Evolutionary conservation across 805 yeast species (phyloP), one percentile per base, ranked within the genome.

Genomic region (Candida dajiaensis): DNA sequence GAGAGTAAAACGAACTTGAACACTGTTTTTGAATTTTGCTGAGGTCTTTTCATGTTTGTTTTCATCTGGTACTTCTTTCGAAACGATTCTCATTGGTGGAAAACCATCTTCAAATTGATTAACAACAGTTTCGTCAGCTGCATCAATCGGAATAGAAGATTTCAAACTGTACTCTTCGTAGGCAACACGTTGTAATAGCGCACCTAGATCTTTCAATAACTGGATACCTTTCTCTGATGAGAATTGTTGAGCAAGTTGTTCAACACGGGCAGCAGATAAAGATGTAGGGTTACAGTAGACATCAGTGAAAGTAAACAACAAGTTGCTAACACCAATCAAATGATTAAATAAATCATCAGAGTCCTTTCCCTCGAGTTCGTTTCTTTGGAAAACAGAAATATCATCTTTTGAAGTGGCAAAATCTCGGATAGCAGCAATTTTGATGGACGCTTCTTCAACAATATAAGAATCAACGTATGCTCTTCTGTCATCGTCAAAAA

Each of bases 21-120:
- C 63, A 0, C 83, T 66, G 55, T 85, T 85, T 51, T 84, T 84
- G 64, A 70, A 79, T 53, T 80, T 81, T 0, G 85, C 77, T 37
- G 79, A 71, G 0, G 78, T 74, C 37, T 72, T 73, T 31, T 72
- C 73, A 47, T 69, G 63, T 46, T 67, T 59, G 41, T 61, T 49
- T 22, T 59, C 57, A 35, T 69, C 53, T 41, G 66, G 57, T 5
- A 58, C 79, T 22, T 74, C 72, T 2, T 67, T 68, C 0, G 72
- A 63, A 47, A 69, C 71, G 9, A 79, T 67, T 40, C 73, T 59
- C 15, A 70, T 45, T 8, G 74, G 73, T 2, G 74, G 73, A 56
- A 66, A 44, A 0, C 59, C 59, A 45, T 59, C 68, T n/a, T 63
- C 60, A 22, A 54, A 57, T 36, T 58, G 59, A 18, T 45, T 47